phyloP scores from a whole-genome alignment of 1,284 basidiomycete species.

The Polyporus tsugae region DNA sequence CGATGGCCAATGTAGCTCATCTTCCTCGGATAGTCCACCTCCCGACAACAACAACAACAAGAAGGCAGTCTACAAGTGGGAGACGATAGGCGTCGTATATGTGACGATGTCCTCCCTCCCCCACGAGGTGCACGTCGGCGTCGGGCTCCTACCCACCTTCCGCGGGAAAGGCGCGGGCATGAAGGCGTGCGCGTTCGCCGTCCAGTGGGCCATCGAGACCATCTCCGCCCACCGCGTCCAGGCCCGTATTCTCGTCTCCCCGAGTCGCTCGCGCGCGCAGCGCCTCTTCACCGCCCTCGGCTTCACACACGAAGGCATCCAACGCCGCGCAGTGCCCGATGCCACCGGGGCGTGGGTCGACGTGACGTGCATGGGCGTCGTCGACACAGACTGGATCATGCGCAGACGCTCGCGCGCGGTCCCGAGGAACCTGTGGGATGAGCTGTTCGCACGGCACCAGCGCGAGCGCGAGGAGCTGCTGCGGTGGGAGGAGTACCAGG shows the following conservation, averaged over 20 bases:
- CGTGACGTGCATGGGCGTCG: conserved; percentile 62
- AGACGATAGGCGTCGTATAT: conserved; percentile 54
- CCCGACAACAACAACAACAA: too few relatives aligned
- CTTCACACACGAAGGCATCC: conserved; percentile 67
- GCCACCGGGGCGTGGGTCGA: conserved; percentile 61
- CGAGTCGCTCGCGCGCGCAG: conserved; percentile 22
- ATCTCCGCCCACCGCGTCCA: conserved; percentile 59
- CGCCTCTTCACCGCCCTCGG: conserved; percentile 43
- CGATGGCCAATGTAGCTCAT: neutral
- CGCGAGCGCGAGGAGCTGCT: conserved; percentile 64
- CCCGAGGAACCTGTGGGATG: conserved; percentile 64
- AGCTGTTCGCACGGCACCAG: conserved; percentile 65
- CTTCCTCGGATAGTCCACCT: neutral
- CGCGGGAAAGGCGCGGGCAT: conserved; percentile 53
- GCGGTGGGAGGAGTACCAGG: conserved; percentile 51
- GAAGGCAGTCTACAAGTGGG: conserved; percentile 13
- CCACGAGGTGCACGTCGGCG: conserved; percentile 59
- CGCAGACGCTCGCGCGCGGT: conserved; percentile 33
- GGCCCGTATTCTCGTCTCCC: conserved; percentile 31
- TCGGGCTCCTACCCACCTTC: conserved; percentile 50
- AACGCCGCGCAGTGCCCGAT: conserved; percentile 58
- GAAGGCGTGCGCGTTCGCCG: conserved; percentile 52
- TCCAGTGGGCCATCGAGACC: conserved; percentile 57
- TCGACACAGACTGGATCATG: conserved; percentile 69
- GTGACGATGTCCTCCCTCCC: conserved; percentile 45